These are phyloP conservation scores for Aspergillus thermomutatus DNA, from an alignment of 2,329 filamentous ascomycete genomes.

Conservation along the genomic window DNA sequence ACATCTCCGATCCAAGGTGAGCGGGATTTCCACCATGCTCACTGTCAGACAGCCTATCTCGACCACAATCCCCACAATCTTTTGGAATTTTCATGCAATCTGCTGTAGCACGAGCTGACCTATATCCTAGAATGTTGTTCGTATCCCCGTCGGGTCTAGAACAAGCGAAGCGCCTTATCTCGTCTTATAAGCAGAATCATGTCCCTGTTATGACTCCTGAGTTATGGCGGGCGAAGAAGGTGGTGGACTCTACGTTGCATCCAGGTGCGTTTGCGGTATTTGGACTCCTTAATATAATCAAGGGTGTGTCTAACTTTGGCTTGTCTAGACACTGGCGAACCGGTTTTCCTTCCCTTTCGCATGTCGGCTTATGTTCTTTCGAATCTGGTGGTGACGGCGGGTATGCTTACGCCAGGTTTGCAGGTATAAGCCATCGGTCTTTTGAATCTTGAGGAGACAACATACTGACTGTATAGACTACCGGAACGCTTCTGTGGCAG, in stretches of 20 bases:
- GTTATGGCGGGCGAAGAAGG: conserved; percentile 93
- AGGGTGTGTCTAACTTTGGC: not conserved
- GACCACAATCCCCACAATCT: too few species aligned
- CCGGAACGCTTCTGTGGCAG: conserved; percentile 89
- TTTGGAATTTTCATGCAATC: conserved; percentile 5
- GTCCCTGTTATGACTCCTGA: conserved; percentile 78
- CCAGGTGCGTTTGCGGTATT: conserved; percentile 63
- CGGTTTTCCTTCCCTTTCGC: conserved; percentile 90
- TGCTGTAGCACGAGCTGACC: not conserved
- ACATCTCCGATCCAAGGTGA: conserved; percentile 94
- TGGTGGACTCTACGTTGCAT: conserved; percentile 93
- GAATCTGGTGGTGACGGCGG: conserved; percentile 90
- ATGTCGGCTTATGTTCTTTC: conserved; percentile 96
- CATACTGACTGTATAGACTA: conserved; percentile 51
- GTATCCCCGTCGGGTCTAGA: conserved; percentile 76
- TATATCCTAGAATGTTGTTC: conserved; percentile 69
- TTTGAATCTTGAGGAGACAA: not conserved
- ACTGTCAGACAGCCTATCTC: too few species aligned
- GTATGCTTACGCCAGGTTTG: conserved; percentile 92
- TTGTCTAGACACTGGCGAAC: conserved; percentile 77
- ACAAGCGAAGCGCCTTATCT: conserved; percentile 75
- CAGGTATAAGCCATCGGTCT: conserved; percentile 48
- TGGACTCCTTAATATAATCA: not conserved
- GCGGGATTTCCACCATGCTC: conserved; percentile 39
- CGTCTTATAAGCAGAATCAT: conserved; percentile 82